These are phyloP conservation scores for Melastoma candidum DNA, from an alignment of 441 rosid species.

Conservation along the genomic window DNA sequence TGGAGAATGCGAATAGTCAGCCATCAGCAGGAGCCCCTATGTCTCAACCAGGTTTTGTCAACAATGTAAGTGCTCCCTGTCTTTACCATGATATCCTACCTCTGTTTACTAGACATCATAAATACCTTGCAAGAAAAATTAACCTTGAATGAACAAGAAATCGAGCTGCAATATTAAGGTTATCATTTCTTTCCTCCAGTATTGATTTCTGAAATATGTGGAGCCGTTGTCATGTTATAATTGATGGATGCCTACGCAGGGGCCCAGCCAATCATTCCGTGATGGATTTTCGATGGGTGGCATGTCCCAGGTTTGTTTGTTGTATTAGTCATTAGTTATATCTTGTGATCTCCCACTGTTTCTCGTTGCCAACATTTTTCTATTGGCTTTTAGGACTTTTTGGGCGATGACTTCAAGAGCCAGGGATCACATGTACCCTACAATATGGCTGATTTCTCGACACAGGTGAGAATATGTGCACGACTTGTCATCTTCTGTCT, in stretches of 20 bases:
- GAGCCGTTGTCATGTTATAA: slow-evolving; percentile 1
- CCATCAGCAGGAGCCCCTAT: slow-evolving; percentile 89
- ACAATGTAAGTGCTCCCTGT: slow-evolving; percentile 27
- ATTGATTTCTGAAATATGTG: slow-evolving; percentile 5
- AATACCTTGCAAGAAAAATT: too few species aligned
- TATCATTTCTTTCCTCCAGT: slow-evolving; percentile 1
- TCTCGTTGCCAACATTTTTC: slow-evolving; percentile 7
- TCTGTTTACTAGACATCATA: too few species aligned
- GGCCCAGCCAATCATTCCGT: slow-evolving; percentile 81
- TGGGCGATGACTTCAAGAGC: slow-evolving; percentile 95
- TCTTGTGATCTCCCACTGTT: slow-evolving; percentile 2
- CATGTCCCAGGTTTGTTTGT: slow-evolving; percentile 61
- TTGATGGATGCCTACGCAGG: slow-evolving; percentile 62
- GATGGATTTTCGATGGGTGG: slow-evolving; percentile 98
- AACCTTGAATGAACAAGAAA: too few species aligned
- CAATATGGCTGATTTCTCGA: slow-evolving; percentile 75
- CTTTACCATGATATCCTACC: not conserved
- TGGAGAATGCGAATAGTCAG: slow-evolving; percentile 85
- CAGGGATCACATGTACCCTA: slow-evolving; percentile 97
- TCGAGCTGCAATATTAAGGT: too few species aligned
- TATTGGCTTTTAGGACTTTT: slow-evolving; percentile 55
- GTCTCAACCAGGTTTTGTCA: slow-evolving; percentile 92
- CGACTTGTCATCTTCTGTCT: not conserved
- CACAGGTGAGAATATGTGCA: slow-evolving; percentile 48
- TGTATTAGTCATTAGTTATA: slow-evolving; percentile 7